Evolutionary conservation across 192 early-diverging fungal species (phyloP).

Genomic region (Coemansia sp.): DNA sequence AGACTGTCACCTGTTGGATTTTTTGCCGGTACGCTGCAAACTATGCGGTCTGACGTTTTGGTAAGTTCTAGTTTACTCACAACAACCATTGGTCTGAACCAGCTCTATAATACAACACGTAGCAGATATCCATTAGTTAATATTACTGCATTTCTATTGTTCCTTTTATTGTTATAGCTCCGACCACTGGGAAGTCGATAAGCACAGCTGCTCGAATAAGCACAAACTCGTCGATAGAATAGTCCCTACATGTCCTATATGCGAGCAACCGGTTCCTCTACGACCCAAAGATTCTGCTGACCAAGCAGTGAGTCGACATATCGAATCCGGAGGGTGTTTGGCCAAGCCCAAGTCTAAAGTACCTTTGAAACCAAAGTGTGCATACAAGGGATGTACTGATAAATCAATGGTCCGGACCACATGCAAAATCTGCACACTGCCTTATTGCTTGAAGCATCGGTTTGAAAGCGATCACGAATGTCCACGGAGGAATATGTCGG

Average conservation of each 20-base stretch:
- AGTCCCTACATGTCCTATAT: conserved; percentile 77
- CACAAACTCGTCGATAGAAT: conserved; percentile 62
- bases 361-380: conserved; percentile 58
- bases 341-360: conserved; percentile 31
- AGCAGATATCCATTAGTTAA: not conserved
- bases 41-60: conserved; percentile 55
- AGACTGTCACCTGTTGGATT: conserved; percentile 63
- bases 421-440: conserved; percentile 65
- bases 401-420: conserved; percentile 67
- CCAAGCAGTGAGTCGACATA: conserved; percentile 36
- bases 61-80: conserved; percentile 28
- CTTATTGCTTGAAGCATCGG: conserved; percentile 82
- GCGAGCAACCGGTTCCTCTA: conserved; percentile 70
- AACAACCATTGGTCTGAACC: not conserved
- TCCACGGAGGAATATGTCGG: conserved; percentile 21
- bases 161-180: conserved; percentile 51
- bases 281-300: conserved; percentile 76
- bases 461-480: conserved; percentile 75
- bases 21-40: conserved; percentile 55
- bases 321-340: conserved; percentile 15
- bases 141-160: not conserved
- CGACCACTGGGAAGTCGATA: conserved; percentile 68
- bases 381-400: conserved; percentile 63
- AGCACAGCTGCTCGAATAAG: conserved; percentile 63
- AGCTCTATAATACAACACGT: not conserved